Conservation (phyloP, 768 basidiomycete species). For the Crucibulum laeve region DNA sequence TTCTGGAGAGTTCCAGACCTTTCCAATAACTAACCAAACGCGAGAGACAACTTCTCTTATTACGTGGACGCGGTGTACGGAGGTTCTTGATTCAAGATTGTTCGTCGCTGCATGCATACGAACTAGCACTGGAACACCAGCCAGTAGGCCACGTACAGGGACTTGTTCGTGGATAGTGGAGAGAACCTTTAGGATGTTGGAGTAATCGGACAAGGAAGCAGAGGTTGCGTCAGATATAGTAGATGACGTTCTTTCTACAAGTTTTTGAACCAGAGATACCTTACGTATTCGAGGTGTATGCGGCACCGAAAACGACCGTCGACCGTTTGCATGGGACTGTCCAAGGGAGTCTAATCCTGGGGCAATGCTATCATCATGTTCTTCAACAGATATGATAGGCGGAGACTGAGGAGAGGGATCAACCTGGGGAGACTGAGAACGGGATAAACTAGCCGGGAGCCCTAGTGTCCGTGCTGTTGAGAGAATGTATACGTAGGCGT, state of each 20-base stretch:
- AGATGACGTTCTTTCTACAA: constrained; percentile 46
- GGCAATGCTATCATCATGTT: background rate
- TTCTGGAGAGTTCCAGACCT: constrained; percentile 61
- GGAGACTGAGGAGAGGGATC: constrained; percentile 1
- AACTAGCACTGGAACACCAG: constrained; percentile 84
- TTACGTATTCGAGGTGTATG: constrained; percentile 53
- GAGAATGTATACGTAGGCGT: constrained; percentile 78
- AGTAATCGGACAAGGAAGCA: constrained; percentile 73
- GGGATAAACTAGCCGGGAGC: constrained; percentile 35
- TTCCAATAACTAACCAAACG: constrained; percentile 67
- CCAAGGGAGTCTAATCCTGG: constrained; percentile 6
- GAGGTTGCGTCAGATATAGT: constrained; percentile 33
- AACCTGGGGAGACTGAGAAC: constrained; percentile 25
- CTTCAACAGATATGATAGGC: background rate
- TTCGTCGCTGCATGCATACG: constrained; percentile 55
- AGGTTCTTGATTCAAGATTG: constrained; percentile 34
- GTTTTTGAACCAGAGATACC: constrained; percentile 45
- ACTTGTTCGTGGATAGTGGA: constrained; percentile 62
- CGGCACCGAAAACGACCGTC: constrained; percentile 40
- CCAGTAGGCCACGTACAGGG: constrained; percentile 71
- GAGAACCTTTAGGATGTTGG: constrained; percentile 65
- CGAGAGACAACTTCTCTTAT: constrained; percentile 61
- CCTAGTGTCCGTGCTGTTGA: constrained; percentile 69
- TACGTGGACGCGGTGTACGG: constrained; percentile 39
- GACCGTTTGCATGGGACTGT: constrained; percentile 31